Base-by-base conservation (phyloP, 176 grass and related monocot species). In the Pontederia paniculata region DNA sequence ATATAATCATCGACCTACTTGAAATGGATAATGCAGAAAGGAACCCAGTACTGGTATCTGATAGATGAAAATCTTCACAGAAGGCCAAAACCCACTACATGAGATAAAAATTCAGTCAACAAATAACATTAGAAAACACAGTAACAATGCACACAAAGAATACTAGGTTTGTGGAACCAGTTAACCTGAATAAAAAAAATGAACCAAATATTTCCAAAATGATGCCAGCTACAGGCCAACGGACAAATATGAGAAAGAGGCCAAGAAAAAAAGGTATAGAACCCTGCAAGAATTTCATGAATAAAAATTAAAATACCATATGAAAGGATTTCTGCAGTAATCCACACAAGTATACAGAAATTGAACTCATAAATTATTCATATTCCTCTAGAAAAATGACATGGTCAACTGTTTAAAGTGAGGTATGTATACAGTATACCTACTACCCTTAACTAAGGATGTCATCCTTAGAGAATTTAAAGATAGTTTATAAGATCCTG, bases 161-260 rank as follows among this genome's bases (percentile, higher is more conserved):
- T 7, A 42, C 55, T 37, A 37, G 14, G 42, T 14, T 44, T 47
- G 53, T 62, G 37, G 17, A 8, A 69, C 49, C 59, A 58, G 73
- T 37, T 68, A 77, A 80, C 70, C 77, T 80, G 70, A 80, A 80
- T n/a, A 80, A 63, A 69, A 80, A 70, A 68, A 80, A 23, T 42
- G 70, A 68, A 53, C 77, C 77, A 45, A 63, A 80, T 37, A 80
- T 67, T 69, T 95, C 89, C 70, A 89, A 73, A 31, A 89, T 81
- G 37, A 96, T 96, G 68, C 90, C 90, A 68, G 75, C 54, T 81
- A 89, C 53, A 76, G 90, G 82, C 85, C 82, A 96, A 45, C 82
- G 73, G 42, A 89, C 82, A 86, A 96, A 86, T 20, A 96, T 81
- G 65, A 96, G 85, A 84, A 96, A 89, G 50, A 96, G 52, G 50